Percentiles rank a stretch among this genome's conserved stretches.
Evolutionary conservation across 768 basidiomycete genomes (phyloP).

Genomic region (Serpula lacrymans): DNA sequence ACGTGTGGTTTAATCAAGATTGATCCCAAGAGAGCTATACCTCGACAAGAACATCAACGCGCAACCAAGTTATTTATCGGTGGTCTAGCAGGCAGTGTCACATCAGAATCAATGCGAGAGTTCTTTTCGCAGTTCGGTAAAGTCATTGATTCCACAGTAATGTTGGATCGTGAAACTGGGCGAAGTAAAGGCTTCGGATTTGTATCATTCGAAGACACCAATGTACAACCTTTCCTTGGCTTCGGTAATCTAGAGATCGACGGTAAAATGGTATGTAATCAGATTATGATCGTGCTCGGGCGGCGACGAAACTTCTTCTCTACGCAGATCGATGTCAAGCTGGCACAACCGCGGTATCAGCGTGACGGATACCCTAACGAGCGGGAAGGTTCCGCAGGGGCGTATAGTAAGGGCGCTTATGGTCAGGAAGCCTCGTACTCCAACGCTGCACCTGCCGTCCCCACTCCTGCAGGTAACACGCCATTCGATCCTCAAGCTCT

Average conservation of each 20-base stretch:
- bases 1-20: constrained; percentile 76
- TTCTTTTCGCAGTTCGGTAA: constrained; percentile 94
- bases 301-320: background rate
- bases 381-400: constrained; percentile 26
- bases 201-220: constrained; percentile 91
- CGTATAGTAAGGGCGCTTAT: constrained; percentile 20
- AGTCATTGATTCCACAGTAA: constrained; percentile 97
- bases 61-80: constrained; percentile 97
- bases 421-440: constrained; percentile 40
- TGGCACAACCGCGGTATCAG: constrained; percentile 88
- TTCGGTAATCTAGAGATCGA: constrained; percentile 90
- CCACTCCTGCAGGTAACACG: constrained; percentile 41
- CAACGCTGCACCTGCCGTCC: constrained; percentile 19
- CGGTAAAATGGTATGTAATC: constrained; percentile 78
- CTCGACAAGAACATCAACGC: constrained; percentile 89
- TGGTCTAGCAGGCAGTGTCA: constrained; percentile 87
- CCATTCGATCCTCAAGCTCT: constrained; percentile 92
- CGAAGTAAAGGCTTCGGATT: constrained; percentile 98
- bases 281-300: background rate
- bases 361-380: constrained; percentile 63
- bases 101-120: constrained; percentile 88
- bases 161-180: constrained; percentile 95
- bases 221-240: constrained; percentile 84
- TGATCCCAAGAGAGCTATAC: constrained; percentile 99
- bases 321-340: constrained; percentile 90